Evolutionary conservation across 768 basidiomycete genomes (phyloP).

Genomic region (Auricularia cornea): DNA sequence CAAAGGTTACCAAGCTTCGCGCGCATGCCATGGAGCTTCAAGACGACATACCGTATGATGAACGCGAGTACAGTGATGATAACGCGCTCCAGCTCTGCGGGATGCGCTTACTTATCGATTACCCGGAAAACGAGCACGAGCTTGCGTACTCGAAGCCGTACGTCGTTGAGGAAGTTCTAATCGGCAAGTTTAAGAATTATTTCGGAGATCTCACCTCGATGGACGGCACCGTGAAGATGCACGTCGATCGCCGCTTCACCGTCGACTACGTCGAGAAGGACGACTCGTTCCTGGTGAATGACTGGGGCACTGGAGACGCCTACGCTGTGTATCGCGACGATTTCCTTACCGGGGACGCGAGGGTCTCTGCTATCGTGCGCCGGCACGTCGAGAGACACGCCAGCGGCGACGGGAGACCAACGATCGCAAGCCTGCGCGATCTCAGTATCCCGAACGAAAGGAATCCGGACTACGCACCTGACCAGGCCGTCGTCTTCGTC

Average conservation of each 20-base stretch:
- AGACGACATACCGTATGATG: too few relatives aligned
- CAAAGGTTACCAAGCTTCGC: too few relatives aligned
- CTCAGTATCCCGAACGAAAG: background rate
- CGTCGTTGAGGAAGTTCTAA: background rate
- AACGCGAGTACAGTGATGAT: background rate
- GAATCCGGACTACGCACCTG: background rate
- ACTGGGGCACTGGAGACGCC: background rate
- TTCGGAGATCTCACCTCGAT: background rate
- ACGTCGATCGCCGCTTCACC: background rate
- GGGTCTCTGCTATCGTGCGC: background rate
- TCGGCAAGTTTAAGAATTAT: background rate
- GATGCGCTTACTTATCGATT: background rate
- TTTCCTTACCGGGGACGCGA: background rate
- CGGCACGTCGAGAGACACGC: background rate
- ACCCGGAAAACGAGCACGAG: background rate
- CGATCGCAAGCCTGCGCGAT: background rate
- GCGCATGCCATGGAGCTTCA: too few relatives aligned
- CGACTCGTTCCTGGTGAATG: background rate
- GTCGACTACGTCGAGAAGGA: background rate
- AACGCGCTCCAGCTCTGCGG: background rate
- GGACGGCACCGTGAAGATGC: background rate
- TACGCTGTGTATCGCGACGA: background rate
- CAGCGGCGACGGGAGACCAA: background rate
- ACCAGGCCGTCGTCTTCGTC: background rate
- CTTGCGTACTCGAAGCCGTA: background rate